Evolutionary conservation across 768 basidiomycete species (phyloP), one percentile per base, ranked within the genome.

Genomic region (Naematelia aurantialba): DNA sequence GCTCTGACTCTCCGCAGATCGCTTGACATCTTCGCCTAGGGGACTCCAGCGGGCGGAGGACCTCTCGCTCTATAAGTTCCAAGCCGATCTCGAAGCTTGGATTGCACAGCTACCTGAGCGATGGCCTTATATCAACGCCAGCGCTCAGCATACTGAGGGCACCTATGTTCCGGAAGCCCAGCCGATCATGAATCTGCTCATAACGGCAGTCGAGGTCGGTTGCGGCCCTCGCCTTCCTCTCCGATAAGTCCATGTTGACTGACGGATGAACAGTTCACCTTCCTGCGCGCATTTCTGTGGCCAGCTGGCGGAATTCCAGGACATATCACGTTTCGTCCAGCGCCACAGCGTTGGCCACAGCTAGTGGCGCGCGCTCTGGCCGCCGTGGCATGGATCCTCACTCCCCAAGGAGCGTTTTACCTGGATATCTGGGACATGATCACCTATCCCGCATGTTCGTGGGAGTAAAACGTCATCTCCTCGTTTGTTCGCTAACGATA

Each of bases 41-140:
- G 58, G 58, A 10, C 42, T 64, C n/a, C 50, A 60, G 14, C 21
- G 42, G 3, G 60, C 60, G 5, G 63, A 65, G 30, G 63, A 65
- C 21, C 24, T 61, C 3, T 58, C 51, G 4, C 34, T 65, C 3
- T 17, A 58, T 34, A 50, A 58, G 56, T 51, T 61, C 8, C 60
- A 65, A 49, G 45, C 27, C n/a, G 48, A 59, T 22, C 58, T 65
- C 42, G 63, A 65, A n/a, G 24, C 48, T 11, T 65, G 63, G 63
- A 19, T 55, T 3, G 47, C 56, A 3, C 55, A 61, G 19, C 48
- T 65, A 14, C 63, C 63, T 4, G 31, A 34, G 1, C 44, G 45
- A n/a, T 65, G 63, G 63, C 63, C 56, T 5, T 65, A 65, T 30
- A 48, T 55, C 34, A 39, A 39, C 17, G 34, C 34, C 8, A 39